Percentiles rank a stretch among this genome's conserved stretches.
Conservation (phyloP, 163 green algal species). For the Chlamydomonas reinhardtii region DNA sequence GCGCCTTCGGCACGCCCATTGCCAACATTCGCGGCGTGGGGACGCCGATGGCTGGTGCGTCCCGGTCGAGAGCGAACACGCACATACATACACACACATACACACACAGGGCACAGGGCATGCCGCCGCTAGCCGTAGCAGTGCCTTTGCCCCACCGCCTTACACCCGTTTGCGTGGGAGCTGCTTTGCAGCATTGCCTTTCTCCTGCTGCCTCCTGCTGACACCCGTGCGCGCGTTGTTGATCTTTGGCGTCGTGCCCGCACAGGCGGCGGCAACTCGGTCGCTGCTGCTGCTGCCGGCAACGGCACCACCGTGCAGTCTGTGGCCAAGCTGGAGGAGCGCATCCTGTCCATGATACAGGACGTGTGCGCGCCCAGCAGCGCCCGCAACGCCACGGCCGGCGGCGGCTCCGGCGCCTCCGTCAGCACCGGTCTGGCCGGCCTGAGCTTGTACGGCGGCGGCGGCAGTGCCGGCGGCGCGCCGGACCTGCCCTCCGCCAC, state of each 20-base stretch:
- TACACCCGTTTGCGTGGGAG: too few relatives aligned
- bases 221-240: too few relatives aligned
- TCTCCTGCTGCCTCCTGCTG: too few relatives aligned
- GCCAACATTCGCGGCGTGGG: constrained; percentile 17
- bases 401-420: too few relatives aligned
- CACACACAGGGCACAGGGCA: too few relatives aligned
- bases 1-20: constrained; percentile 28
- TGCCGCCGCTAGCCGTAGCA: too few relatives aligned
- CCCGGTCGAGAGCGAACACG: too few relatives aligned
- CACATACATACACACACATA: too few relatives aligned
- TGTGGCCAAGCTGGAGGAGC: constrained; percentile 35
- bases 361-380: constrained; percentile 33
- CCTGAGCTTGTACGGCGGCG: background rate
- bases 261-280: background rate
- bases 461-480: background rate
- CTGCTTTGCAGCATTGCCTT: too few relatives aligned
- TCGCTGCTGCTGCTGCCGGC: background rate
- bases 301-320: background rate
- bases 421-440: background rate
- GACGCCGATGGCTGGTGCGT: constrained; percentile 5
- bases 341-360: constrained; percentile 20
- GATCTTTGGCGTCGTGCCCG: too few relatives aligned
- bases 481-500: background rate
- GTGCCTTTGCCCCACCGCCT: too few relatives aligned
- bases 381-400: background rate